Percentiles rank a stretch among this genome's conserved stretches.
These are phyloP conservation scores for Rubia balearica DNA, from an alignment of 305 asterid genomes.

Conservation along the genomic window DNA sequence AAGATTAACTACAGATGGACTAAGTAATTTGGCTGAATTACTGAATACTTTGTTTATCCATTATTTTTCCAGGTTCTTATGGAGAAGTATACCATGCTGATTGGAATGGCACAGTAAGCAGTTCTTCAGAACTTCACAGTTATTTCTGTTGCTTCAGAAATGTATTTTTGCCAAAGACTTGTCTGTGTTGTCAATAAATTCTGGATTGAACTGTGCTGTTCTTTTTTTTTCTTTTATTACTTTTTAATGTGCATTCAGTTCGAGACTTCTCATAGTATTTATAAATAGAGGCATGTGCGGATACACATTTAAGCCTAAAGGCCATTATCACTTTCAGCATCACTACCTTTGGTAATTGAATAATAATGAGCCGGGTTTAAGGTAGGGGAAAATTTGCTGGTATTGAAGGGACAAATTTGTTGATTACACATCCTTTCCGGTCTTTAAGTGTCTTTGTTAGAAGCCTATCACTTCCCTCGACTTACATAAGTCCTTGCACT, in stretches of 20 bases:
- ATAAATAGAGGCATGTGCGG: neutral
- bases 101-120: slow-evolving; percentile 98
- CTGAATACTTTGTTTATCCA: neutral
- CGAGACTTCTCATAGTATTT: neutral
- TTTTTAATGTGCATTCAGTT: neutral
- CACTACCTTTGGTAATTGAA: neutral
- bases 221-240: neutral
- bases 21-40: neutral
- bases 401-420: neutral
- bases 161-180: neutral
- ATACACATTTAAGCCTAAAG: neutral
- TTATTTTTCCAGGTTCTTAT: slow-evolving; percentile 66
- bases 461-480: neutral
- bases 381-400: neutral
- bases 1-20: neutral
- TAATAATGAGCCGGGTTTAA: neutral
- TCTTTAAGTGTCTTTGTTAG: neutral
- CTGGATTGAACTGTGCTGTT: slow-evolving; percentile 6
- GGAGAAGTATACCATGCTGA: slow-evolving; percentile 99
- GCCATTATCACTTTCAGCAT: neutral
- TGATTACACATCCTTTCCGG: neutral
- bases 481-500: neutral
- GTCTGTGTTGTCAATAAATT: neutral
- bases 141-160: neutral
- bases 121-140: slow-evolving; percentile 8